These are phyloP conservation scores for Alternaria infectoria DNA, from an alignment of 2,329 filamentous ascomycete genomes.

Conservation along the genomic window DNA sequence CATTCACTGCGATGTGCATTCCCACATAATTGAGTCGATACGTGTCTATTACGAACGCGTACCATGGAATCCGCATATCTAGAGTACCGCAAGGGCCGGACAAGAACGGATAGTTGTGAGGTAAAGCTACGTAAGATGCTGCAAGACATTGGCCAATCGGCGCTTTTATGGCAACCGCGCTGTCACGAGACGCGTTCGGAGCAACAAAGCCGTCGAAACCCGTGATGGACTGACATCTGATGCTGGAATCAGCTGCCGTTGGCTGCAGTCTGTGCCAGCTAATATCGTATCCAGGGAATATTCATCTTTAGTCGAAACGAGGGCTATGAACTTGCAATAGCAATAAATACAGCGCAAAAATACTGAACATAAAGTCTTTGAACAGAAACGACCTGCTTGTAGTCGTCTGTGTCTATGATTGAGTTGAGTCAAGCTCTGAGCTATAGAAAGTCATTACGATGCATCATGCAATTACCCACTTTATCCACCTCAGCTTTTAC, in stretches of 20 bases:
- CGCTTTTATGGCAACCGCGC: slow-evolving; percentile 5
- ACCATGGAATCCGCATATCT: background rate
- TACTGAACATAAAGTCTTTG: background rate
- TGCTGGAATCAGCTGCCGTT: background rate
- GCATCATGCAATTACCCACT: background rate
- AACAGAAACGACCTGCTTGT: background rate
- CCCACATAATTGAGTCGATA: background rate
- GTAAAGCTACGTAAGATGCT: slow-evolving; percentile 29
- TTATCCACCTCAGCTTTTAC: background rate
- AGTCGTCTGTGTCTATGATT: background rate
- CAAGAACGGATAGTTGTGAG: background rate
- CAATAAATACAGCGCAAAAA: background rate
- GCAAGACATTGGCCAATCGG: slow-evolving; percentile 4
- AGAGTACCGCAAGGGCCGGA: background rate
- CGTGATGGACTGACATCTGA: slow-evolving; percentile 22
- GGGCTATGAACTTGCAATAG: background rate
- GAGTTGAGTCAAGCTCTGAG: background rate
- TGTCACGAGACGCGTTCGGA: slow-evolving; percentile 10
- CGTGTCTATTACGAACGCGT: background rate
- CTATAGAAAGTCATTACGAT: background rate
- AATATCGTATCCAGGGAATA: background rate
- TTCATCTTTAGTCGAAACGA: background rate
- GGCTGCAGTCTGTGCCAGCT: background rate
- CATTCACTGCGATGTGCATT: background rate
- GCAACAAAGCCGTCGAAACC: slow-evolving; percentile 37